Percentiles rank a stretch among this genome's conserved stretches.
Conservation (phyloP, 2,329 filamentous ascomycete species). For the Sporothrix brasiliensis region DNA sequence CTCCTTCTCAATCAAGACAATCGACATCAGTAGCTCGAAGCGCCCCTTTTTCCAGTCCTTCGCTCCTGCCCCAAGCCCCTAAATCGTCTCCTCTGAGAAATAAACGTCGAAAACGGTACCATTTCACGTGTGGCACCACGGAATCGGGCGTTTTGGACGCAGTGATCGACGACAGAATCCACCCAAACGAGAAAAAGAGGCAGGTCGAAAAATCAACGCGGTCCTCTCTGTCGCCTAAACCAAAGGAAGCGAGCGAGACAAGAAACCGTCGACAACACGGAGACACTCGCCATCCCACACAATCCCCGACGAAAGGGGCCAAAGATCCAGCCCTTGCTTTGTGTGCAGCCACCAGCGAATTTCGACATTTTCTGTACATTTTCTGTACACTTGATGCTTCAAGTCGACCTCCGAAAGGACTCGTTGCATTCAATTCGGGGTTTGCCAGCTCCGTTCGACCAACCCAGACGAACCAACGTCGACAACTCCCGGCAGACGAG, state of each 20-base stretch:
- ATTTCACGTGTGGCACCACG: slow-evolving; percentile 28
- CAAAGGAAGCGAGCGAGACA: not conserved
- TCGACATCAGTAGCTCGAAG: slow-evolving; percentile 5
- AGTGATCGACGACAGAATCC: slow-evolving; percentile 28
- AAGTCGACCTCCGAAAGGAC: not conserved
- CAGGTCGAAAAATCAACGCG: slow-evolving; percentile 1
- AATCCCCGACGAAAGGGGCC: slow-evolving; percentile 16
- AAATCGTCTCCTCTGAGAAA: not conserved
- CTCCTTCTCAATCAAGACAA: not conserved
- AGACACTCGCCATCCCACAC: slow-evolving; percentile 1
- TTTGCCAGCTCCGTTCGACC: not conserved
- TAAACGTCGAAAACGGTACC: not conserved
- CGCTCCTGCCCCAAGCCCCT: slow-evolving; percentile 10
- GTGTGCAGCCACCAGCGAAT: not conserved
- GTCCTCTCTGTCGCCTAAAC: not conserved
- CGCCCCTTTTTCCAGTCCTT: slow-evolving; percentile 16
- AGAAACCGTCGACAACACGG: not conserved
- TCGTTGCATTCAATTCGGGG: not conserved
- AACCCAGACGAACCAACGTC: not conserved
- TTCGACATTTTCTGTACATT: not conserved
- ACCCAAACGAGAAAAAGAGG: slow-evolving; percentile 24
- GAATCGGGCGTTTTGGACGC: slow-evolving; percentile 9
- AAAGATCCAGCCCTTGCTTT: slow-evolving; percentile 16
- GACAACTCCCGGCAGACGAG: too few relatives aligned
- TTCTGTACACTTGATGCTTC: not conserved